Conservation (phyloP, 345 rosid species). For the Geranium rotundifolium region DNA sequence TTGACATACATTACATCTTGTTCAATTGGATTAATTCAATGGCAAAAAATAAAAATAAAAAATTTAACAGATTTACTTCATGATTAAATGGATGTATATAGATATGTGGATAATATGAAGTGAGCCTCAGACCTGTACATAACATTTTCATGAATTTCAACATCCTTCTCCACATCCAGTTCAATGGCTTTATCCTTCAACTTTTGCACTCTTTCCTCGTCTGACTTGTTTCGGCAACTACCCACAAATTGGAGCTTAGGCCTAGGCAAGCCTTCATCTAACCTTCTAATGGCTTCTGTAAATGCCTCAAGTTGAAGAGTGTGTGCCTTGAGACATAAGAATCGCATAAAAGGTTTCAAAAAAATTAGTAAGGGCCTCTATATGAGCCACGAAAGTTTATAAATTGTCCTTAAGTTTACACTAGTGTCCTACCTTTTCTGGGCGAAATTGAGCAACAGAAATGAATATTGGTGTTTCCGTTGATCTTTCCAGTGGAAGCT, state of each 20-base stretch:
- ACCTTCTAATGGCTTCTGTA: conserved; percentile 39
- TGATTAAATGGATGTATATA: not conserved
- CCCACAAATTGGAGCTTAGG: conserved; percentile 92
- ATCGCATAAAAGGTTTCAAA: conserved; percentile 10
- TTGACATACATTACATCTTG: too few species aligned
- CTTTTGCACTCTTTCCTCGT: conserved; percentile 70
- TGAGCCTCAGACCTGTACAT: conserved; percentile 50
- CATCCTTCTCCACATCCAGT: conserved; percentile 47
- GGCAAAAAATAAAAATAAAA: too few species aligned
- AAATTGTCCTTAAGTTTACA: conserved; percentile 24
- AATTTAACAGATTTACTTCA: not conserved
- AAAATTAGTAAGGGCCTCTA: conserved; percentile 8
- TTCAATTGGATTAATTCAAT: too few species aligned
- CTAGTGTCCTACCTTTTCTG: conserved; percentile 84
- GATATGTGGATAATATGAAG: not conserved
- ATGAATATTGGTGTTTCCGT: conserved; percentile 45
- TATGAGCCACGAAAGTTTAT: conserved; percentile 18
- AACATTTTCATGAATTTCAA: conserved; percentile 64
- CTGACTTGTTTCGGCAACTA: conserved; percentile 77
- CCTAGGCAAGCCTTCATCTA: conserved; percentile 38
- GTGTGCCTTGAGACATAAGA: conserved; percentile 46
- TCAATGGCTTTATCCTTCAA: conserved; percentile 62
- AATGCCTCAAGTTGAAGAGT: conserved; percentile 89
- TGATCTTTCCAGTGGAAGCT: conserved; percentile 64
- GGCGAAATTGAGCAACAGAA: conserved; percentile 95